Evolutionary conservation across 192 early-diverging fungal species (phyloP), one percentile per base, ranked within the genome.

Genomic region (Podila clonocystis): DNA sequence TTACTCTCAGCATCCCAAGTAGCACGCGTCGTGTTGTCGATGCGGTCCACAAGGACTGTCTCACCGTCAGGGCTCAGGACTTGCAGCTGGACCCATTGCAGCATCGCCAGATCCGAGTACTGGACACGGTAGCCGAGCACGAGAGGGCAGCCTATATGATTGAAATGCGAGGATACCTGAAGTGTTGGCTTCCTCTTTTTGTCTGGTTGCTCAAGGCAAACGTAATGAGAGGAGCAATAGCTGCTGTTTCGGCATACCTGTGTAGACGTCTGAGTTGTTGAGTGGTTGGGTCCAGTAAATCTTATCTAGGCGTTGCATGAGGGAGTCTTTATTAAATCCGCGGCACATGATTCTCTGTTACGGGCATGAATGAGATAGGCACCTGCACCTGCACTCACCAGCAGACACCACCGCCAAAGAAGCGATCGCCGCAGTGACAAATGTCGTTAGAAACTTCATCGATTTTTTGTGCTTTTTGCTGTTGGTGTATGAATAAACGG

Each of bases 81-180:
- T 58, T 80, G 77, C 0, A 80, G 19, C 33, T 80, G 77, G 17
- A 80, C 77, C 55, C 71, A 80, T 2, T 34, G 38, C 30, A 80
- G 45, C 61, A 69, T 58, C 15, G 77, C 77, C 41, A 80, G 15
- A 26, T 80, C 77, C 2, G 77, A 80, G 34, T 73, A 80, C 30
- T 80, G 77, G 1, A 80, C 77, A 2, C 77, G 65, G 48, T 63
- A 80, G 11, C 77, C 77, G 2, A 80, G 22, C 3, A 69, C 57
- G 19, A 80, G 5, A 30, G 67, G 41, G 17, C 77, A 80, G 13
- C 77, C 77, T 80, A 66, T 29, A 17, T 28, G 7, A 0, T 26
- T 9, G 1, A 5, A 17, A 24, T 5, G 15, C 49, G 24, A 19
- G 17, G 50, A 55, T 33, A 22, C 50, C 17, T 45, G 22, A 4